Conservation (phyloP, 495 filamentous ascomycete genomes). For the Penicillium angulare region DNA sequence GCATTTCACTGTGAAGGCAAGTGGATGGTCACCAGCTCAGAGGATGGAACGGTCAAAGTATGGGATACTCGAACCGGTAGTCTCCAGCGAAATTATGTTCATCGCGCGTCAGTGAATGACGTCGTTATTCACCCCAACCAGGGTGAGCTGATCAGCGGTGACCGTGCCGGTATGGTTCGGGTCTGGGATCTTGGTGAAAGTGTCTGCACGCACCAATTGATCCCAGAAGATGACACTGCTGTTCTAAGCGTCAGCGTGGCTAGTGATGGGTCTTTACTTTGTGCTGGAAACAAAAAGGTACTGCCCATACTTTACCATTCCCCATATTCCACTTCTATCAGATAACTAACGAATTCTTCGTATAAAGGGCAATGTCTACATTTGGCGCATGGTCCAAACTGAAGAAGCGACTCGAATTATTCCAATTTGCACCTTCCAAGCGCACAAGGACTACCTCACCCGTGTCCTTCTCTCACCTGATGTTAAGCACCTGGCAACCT, state of each 20-base stretch:
- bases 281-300: constrained; percentile 91
- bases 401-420: constrained; percentile 83
- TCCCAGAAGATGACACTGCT: constrained; percentile 91
- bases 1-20: constrained; percentile 98
- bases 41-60: constrained; percentile 96
- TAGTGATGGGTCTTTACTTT: constrained; percentile 90
- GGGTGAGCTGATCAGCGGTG: constrained; percentile 94
- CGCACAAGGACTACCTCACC: constrained; percentile 91
- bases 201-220: constrained; percentile 92
- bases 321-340: background rate
- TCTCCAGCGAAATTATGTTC: constrained; percentile 88
- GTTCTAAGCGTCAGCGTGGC: constrained; percentile 94
- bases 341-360: background rate
- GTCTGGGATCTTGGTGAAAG: constrained; percentile 98
- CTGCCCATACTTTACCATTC: background rate
- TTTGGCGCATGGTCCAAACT: constrained; percentile 87
- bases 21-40: constrained; percentile 99
- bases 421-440: constrained; percentile 87
- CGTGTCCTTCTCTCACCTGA: constrained; percentile 95
- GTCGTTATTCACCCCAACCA: constrained; percentile 96
- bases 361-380: constrained; percentile 85
- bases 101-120: constrained; percentile 86
- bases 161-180: constrained; percentile 87
- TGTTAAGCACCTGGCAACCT: constrained; percentile 95
- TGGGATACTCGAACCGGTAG: constrained; percentile 92